phyloP scores from a whole-genome alignment of 2,329 filamentous ascomycete species.

The Rutstroemia sydowiana region DNA sequence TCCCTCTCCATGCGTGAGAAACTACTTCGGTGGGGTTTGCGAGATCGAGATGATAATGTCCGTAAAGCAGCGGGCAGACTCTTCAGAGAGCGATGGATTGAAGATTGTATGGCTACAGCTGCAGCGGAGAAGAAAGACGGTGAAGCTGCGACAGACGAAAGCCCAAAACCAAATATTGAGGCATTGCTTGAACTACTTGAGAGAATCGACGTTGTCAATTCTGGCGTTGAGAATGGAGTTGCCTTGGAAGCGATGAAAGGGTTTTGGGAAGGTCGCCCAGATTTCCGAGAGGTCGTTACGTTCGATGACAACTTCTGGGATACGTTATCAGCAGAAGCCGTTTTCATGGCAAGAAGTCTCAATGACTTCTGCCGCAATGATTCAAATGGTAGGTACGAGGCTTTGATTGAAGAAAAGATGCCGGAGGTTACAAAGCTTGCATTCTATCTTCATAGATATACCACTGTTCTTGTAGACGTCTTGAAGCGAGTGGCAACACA shows the following conservation, averaged over 20 bases:
- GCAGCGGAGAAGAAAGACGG: conserved; percentile 51
- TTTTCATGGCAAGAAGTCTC: conserved; percentile 86
- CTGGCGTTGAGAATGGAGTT: conserved; percentile 81
- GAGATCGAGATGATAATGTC: conserved; percentile 90
- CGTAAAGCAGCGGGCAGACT: conserved; percentile 83
- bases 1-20: conserved; percentile 94
- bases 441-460: conserved; percentile 76
- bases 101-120: conserved; percentile 72
- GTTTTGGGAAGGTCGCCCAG: conserved; percentile 89
- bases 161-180: conserved; percentile 64
- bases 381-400: conserved; percentile 65
- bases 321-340: conserved; percentile 73
- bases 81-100: conserved; percentile 95
- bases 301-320: conserved; percentile 76
- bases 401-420: conserved; percentile 81
- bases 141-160: conserved; percentile 35
- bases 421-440: conserved; percentile 90
- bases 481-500: conserved; percentile 49
- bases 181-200: conserved; percentile 85
- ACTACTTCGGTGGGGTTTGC: conserved; percentile 85
- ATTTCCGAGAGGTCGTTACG: conserved; percentile 65
- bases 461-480: conserved; percentile 59
- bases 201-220: conserved; percentile 87
- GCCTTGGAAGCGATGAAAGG: conserved; percentile 90
- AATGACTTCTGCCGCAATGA: conserved; percentile 84